phyloP scores from a whole-genome alignment of 1,139 yeast genomes.

The Yamadazyma triangularis region DNA sequence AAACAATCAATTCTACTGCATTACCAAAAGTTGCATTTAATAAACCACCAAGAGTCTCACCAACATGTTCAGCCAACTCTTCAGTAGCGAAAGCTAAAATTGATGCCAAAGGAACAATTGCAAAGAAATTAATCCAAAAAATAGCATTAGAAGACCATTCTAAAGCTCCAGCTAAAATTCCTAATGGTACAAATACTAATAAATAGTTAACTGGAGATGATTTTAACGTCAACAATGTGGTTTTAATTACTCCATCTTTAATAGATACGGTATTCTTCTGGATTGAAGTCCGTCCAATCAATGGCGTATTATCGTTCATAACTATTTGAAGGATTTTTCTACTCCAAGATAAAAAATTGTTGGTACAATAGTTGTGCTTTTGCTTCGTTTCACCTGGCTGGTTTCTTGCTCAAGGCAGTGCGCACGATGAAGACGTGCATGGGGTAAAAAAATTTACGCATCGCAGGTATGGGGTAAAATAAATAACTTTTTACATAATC shows the following conservation, averaged over 20 bases:
- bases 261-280: too few species aligned
- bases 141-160: conserved; percentile 55
- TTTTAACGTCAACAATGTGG: conserved; percentile 30
- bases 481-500: too few species aligned
- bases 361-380: too few species aligned
- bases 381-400: too few species aligned
- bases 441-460: too few species aligned
- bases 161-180: conserved; percentile 65
- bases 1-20: conserved; percentile 89
- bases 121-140: conserved; percentile 77
- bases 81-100: conserved; percentile 89
- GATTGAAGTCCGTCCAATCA: too few species aligned
- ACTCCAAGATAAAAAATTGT: too few species aligned
- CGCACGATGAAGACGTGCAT: too few species aligned
- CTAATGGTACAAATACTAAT: conserved; percentile 81
- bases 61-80: conserved; percentile 80
- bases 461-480: too few species aligned
- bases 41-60: conserved; percentile 86
- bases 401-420: too few species aligned
- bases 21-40: conserved; percentile 96
- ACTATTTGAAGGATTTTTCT: too few species aligned
- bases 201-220: conserved; percentile 78
- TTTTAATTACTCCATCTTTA: conserved; percentile 6
- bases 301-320: too few species aligned
- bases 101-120: conserved; percentile 91